Conservation (phyloP, 2,329 filamentous ascomycete species). For the Myriosclerotinia scirpicola region DNA sequence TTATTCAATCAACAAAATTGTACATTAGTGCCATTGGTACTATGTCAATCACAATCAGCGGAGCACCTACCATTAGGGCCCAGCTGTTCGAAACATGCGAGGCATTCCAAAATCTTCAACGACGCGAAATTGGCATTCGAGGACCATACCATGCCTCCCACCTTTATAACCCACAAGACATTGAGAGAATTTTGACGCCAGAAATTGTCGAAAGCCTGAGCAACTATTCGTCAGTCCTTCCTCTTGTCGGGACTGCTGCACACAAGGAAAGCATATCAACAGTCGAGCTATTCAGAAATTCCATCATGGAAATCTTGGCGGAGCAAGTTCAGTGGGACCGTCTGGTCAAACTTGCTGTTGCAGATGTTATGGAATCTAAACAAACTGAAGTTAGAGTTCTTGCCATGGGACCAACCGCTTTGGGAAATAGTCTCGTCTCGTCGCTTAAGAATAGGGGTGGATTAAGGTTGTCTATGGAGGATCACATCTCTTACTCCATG, state of each 20-base stretch:
- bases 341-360: conserved; percentile 26
- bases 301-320: conserved; percentile 29
- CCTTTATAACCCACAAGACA: conserved; percentile 34
- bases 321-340: conserved; percentile 29
- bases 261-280: conserved; percentile 20
- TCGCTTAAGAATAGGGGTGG: conserved; percentile 17
- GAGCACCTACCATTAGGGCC: conserved; percentile 27
- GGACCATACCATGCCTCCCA: conserved; percentile 40
- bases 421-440: conserved; percentile 25
- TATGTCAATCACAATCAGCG: conserved; percentile 31
- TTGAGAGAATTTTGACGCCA: conserved; percentile 30
- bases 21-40: conserved; percentile 31
- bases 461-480: conserved; percentile 28
- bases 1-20: conserved; percentile 27
- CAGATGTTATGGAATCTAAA: conserved; percentile 23
- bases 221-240: conserved; percentile 25
- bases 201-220: conserved; percentile 24
- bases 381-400: conserved; percentile 27
- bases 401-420: conserved; percentile 32
- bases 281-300: conserved; percentile 28
- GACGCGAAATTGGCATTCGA: conserved; percentile 30
- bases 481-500: conserved; percentile 27
- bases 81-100: conserved; percentile 27
- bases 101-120: conserved; percentile 26
- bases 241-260: conserved; percentile 23